Evolutionary conservation across 371 early-diverging fungal genomes (phyloP).

Genomic region (Mucor saturninus): DNA sequence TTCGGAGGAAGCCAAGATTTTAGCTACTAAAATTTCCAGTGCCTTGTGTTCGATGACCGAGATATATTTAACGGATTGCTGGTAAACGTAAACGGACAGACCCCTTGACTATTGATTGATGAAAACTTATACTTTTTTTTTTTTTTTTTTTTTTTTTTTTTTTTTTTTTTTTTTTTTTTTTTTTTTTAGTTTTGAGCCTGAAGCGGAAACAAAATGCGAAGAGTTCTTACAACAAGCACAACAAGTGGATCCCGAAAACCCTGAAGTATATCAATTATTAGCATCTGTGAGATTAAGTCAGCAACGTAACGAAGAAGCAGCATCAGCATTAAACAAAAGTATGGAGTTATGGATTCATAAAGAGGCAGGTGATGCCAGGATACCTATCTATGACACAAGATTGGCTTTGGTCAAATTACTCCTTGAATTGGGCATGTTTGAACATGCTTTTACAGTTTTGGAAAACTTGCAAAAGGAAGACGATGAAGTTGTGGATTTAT

Average conservation of each 20-base stretch:
- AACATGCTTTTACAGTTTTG: constrained; percentile 79
- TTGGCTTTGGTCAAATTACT: constrained; percentile 78
- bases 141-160: constrained; percentile 1
- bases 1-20: constrained; percentile 49
- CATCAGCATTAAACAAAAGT: constrained; percentile 63
- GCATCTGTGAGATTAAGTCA: constrained; percentile 93
- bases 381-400: constrained; percentile 85
- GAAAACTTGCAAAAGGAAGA: constrained; percentile 85
- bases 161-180: constrained; percentile 59
- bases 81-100: constrained; percentile 55
- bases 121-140: no score
- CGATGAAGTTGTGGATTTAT: constrained; percentile 89
- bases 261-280: constrained; percentile 87
- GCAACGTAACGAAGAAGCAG: constrained; percentile 82
- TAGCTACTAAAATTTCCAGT: constrained; percentile 74
- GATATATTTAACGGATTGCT: constrained; percentile 95
- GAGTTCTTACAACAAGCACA: constrained; percentile 71
- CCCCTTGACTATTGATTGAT: no score
- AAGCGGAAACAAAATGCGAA: constrained; percentile 89
- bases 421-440: constrained; percentile 80
- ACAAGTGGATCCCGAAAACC: constrained; percentile 70
- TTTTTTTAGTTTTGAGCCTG: constrained; percentile 76
- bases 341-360: constrained; percentile 79
- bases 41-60: constrained; percentile 95
- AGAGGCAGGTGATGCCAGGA: constrained; percentile 60